Conservation (phyloP, 1,284 basidiomycete genomes). For the Ustilago esculenta region DNA sequence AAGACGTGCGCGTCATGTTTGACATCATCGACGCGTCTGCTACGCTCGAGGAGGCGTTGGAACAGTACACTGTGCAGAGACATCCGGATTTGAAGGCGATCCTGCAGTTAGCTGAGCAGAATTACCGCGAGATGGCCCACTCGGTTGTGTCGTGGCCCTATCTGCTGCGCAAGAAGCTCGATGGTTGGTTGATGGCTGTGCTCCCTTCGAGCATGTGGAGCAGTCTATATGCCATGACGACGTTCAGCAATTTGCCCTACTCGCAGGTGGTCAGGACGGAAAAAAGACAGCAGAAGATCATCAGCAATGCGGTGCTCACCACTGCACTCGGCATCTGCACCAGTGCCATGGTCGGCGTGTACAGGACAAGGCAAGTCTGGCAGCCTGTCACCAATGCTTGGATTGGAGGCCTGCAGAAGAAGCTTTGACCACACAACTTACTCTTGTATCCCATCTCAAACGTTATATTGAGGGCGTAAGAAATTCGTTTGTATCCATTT, state of each 20-base stretch:
- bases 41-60: slow-evolving; percentile 75
- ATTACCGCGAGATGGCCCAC: slow-evolving; percentile 96
- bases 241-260: slow-evolving; percentile 94
- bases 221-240: slow-evolving; percentile 94
- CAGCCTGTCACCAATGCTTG: slow-evolving; percentile 21
- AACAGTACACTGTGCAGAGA: slow-evolving; percentile 80
- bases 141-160: slow-evolving; percentile 84
- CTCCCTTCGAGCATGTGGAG: slow-evolving; percentile 84
- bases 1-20: slow-evolving; percentile 91
- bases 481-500: too few relatives aligned
- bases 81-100: slow-evolving; percentile 90
- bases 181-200: slow-evolving; percentile 73
- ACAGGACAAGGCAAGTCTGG: slow-evolving; percentile 28
- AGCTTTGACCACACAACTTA: slow-evolving; percentile 3
- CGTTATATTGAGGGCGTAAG: too few relatives aligned
- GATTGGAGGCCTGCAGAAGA: slow-evolving; percentile 15
- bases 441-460: too few relatives aligned
- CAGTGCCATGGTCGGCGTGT: slow-evolving; percentile 14
- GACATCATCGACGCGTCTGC: slow-evolving; percentile 73
- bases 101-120: slow-evolving; percentile 87
- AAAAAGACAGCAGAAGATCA: slow-evolving; percentile 71
- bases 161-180: slow-evolving; percentile 81
- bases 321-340: slow-evolving; percentile 5
- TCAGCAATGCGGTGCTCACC: slow-evolving; percentile 11
- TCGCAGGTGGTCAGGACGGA: slow-evolving; percentile 76